A percentile compares a stretch with the other conserved stretches of the same genome.
Evolutionary conservation across 805 yeast species (phyloP).

Genomic region (Wickerhamomyces chambardii): DNA sequence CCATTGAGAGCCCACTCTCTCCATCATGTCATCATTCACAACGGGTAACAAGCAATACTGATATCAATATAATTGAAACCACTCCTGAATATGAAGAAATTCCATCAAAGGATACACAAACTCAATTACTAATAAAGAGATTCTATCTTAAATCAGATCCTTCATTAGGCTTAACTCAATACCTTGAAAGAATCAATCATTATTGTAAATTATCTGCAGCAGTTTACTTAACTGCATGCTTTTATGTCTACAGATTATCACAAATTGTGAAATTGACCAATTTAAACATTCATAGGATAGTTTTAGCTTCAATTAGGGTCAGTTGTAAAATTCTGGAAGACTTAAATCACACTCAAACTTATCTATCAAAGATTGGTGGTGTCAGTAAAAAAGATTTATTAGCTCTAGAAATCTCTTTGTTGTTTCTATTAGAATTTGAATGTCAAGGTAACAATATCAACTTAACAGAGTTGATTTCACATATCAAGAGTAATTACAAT

Average conservation of each 20-base stretch:
- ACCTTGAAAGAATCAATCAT: conserved; percentile 18
- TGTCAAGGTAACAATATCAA: conserved; percentile 30
- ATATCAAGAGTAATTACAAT: neutral
- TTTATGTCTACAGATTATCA: conserved; percentile 14
- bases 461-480: conserved; percentile 7
- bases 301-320: conserved; percentile 34
- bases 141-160: conserved; percentile 16
- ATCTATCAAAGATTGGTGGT: conserved; percentile 39
- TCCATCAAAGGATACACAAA: conserved; percentile 8
- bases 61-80: neutral
- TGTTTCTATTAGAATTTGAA: conserved; percentile 40
- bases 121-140: conserved; percentile 11
- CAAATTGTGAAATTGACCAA: conserved; percentile 20
- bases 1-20: neutral
- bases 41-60: too few species aligned
- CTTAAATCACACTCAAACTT: conserved; percentile 30
- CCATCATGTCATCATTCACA: too few species aligned
- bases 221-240: conserved; percentile 17
- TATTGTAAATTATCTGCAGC: conserved; percentile 19
- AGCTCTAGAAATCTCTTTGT: conserved; percentile 38
- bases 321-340: conserved; percentile 41
- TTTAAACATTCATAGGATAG: conserved; percentile 32
- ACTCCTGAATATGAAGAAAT: conserved; percentile 2
- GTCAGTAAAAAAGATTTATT: conserved; percentile 32
- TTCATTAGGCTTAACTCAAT: conserved; percentile 13